A percentile compares a stretch with the other conserved stretches of the same genome.
phyloP scores from a whole-genome alignment of 2,329 filamentous ascomycete species.

The Fusarium papillatum region DNA sequence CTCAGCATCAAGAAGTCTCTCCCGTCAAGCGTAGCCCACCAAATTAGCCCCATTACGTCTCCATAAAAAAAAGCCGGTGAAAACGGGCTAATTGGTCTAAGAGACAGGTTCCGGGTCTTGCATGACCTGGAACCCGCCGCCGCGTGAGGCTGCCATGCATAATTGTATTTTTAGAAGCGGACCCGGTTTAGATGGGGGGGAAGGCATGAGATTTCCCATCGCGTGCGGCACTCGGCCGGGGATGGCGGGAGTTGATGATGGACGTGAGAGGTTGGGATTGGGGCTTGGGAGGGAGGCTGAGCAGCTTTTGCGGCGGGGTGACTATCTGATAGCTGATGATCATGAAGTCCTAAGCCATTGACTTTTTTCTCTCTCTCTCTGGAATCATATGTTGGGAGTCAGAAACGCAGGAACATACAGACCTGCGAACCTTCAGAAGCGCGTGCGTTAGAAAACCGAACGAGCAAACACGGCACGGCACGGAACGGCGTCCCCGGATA shows the following conservation, averaged over 20 bases:
- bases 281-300: not conserved
- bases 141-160: constrained; percentile 41
- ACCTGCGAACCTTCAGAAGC: not conserved
- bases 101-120: constrained; percentile 14
- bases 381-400: not conserved
- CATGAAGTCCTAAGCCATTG: not conserved
- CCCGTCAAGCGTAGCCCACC: constrained; percentile 21
- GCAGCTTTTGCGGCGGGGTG: not conserved
- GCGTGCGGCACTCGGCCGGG: constrained; percentile 12
- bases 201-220: constrained; percentile 10
- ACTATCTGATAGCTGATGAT: not conserved
- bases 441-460: not conserved
- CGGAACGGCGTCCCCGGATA: not conserved
- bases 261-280: not conserved
- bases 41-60: constrained; percentile 41
- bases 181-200: not conserved
- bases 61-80: constrained; percentile 21
- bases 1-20: constrained; percentile 27
- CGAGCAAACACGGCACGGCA: not conserved
- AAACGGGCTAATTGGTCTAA: constrained; percentile 40
- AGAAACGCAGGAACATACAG: constrained; percentile 12
- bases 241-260: constrained; percentile 1
- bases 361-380: not conserved
- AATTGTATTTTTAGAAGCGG: constrained; percentile 42
- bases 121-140: constrained; percentile 36